These are phyloP conservation scores for Leishmania major DNA, from an alignment of 208 protist species.

Conservation along the genomic window DNA sequence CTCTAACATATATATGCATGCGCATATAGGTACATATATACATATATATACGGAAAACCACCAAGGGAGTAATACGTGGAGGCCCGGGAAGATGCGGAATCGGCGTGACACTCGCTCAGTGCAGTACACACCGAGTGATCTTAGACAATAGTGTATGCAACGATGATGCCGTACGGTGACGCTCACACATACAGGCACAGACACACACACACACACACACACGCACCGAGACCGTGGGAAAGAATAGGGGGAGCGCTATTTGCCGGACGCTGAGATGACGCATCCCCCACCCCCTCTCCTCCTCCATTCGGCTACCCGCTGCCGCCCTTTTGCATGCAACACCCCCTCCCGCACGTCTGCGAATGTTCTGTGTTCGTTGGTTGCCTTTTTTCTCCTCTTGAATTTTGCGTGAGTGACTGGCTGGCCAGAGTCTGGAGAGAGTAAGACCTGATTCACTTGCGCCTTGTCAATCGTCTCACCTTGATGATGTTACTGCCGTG, in stretches of 20 bases:
- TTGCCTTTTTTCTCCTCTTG: not conserved
- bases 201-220: conserved; percentile 4
- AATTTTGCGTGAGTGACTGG: not conserved
- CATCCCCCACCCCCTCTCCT: not conserved
- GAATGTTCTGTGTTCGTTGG: not conserved
- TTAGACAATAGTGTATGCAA: not conserved
- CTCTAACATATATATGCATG: not conserved
- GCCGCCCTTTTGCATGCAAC: not conserved
- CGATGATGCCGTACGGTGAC: not conserved
- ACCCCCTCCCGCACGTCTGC: not conserved
- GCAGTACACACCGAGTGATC: not conserved
- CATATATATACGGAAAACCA: not conserved
- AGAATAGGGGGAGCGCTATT: not conserved
- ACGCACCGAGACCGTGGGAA: not conserved
- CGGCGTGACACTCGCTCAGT: not conserved
- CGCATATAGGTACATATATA: not conserved
- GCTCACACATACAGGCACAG: not conserved
- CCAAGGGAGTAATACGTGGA: not conserved
- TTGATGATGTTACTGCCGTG: not conserved
- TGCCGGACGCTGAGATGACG: not conserved
- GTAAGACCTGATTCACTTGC: not conserved
- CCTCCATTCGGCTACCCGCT: not conserved
- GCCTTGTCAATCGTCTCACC: not conserved
- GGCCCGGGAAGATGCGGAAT: not conserved
- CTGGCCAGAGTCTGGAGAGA: not conserved